Evolutionary conservation across 2,329 filamentous ascomycete genomes (phyloP).

Genomic region (Arachnomyces sp.): DNA sequence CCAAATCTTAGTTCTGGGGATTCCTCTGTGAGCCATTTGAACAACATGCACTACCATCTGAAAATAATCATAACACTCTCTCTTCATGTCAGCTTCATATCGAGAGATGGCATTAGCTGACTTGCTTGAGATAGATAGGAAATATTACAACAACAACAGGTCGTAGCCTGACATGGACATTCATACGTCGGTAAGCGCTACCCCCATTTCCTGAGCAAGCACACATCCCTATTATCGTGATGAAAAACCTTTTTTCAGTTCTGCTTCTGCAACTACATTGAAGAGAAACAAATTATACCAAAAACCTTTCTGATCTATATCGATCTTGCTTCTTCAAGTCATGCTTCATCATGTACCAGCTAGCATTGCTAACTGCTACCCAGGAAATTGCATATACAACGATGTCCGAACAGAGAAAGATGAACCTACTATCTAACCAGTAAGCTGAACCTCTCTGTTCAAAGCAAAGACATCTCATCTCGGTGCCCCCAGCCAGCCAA

Average conservation of each 20-base stretch:
- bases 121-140: no score
- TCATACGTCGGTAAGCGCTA: no score
- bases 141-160: no score
- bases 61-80: constrained; percentile 15
- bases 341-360: neutral
- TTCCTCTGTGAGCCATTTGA: constrained; percentile 45
- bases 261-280: constrained; percentile 54
- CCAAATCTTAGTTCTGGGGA: constrained; percentile 48
- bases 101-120: constrained; percentile 9
- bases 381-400: no score
- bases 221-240: constrained; percentile 26
- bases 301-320: constrained; percentile 39
- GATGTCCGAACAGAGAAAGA: no score
- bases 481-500: no score
- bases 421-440: no score
- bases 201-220: no score
- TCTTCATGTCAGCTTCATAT: neutral
- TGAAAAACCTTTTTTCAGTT: constrained; percentile 50
- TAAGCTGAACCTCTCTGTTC: no score
- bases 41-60: constrained; percentile 58
- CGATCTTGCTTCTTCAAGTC: constrained; percentile 4
- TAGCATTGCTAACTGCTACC: constrained; percentile 1
- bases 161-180: no score
- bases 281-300: constrained; percentile 52
- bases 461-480: neutral